Evolutionary conservation across 2,329 filamentous ascomycete genomes (phyloP), one percentile per base, ranked within the genome.

Genomic region (Aspergillus brasiliensis): DNA sequence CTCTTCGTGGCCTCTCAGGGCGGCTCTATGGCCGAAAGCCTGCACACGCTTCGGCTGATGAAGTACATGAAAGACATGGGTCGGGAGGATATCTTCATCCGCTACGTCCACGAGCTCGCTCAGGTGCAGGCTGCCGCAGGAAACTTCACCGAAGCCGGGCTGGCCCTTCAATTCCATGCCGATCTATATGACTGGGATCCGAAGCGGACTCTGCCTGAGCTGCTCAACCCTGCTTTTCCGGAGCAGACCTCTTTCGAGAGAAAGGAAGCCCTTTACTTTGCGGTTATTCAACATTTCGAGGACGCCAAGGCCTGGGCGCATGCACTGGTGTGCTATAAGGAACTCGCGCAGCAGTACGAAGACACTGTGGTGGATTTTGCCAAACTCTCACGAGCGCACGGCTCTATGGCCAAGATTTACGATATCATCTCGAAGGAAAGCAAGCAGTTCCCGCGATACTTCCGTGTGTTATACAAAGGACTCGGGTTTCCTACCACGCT

Each of bases 31-130:
- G 89, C 87, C 47, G 92, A 97, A 71, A 90, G 96, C 65, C 91
- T 97, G 76, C 92, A 97, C 74, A 91, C 92, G 0, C 80, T 98
- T 54, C 87, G 91, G 58, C 81, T 98, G 25, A 97, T 98, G 93
- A 92, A 97, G 68, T 98, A 97, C 77, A 84, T 98, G 67, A 90
- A 92, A 65, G 92, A 97, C 72, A 96, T 97, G 89, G 91, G 96
- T 67, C 96, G 96, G 71, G 92, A 97, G 73, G 93, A 97, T 70
- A 97, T 97, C 59, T 98, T 97, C 75, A 90, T 97, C 65, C 89
- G 92, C 65, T 97, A 98, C 70, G 93, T 98, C 13, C 94, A 98
- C 72, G 92, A 97, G 75, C 83, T 98, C 19, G 91, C 92, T 2
- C 81, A 87, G 40, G 81, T 95, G 11, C 94, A 98, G 74, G 84